Conservation (phyloP, 768 basidiomycete genomes). For the Multifurca ochricompacta region DNA sequence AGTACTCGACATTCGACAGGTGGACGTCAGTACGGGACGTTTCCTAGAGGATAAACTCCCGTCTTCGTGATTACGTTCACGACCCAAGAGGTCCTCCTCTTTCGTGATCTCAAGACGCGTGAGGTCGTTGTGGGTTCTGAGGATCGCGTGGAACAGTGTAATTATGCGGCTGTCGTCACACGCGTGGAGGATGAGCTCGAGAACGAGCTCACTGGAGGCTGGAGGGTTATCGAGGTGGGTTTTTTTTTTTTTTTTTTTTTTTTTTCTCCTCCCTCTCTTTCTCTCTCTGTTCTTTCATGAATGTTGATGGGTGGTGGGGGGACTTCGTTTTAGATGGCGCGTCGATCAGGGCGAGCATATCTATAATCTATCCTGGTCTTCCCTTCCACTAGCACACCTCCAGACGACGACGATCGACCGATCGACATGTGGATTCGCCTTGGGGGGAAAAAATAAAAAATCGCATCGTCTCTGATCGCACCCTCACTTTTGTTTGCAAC, state of each 20-base stretch:
- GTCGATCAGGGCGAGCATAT: constrained; percentile 44
- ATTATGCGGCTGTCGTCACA: constrained; percentile 87
- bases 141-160: constrained; percentile 86
- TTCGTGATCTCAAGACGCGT: constrained; percentile 83
- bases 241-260: not conserved
- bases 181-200: constrained; percentile 80
- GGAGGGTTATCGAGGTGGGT: constrained; percentile 94
- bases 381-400: not conserved
- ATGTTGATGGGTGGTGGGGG: constrained; percentile 4
- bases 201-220: constrained; percentile 92
- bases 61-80: constrained; percentile 88
- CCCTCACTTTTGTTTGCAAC: constrained; percentile 8
- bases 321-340: constrained; percentile 37
- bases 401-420: not conserved
- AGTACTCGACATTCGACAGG: constrained; percentile 93
- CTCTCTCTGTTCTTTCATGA: not conserved
- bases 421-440: not conserved
- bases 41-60: constrained; percentile 86
- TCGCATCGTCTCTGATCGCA: constrained; percentile 1
- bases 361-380: constrained; percentile 25
- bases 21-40: constrained; percentile 87
- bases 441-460: no score
- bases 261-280: not conserved
- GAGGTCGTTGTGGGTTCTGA: constrained; percentile 85
- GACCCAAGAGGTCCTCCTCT: constrained; percentile 89